Evolutionary conservation across 306 rosid species (phyloP).

Genomic region (Malus domestica): ASM211411v1 NC_041804.1:11950501-11951000

Average conservation of each 20-base stretch:
- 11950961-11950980: conserved; percentile 9
- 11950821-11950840: conserved; percentile 24
- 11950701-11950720: too few relatives aligned
- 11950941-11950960: conserved; percentile 40
- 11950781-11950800: conserved; percentile 61
- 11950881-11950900: too few relatives aligned
- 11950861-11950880: too few relatives aligned
- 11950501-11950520: too few relatives aligned
- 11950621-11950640: not conserved
- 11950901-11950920: conserved; percentile 16
- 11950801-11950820: conserved; percentile 75
- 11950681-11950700: too few relatives aligned
- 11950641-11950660: not conserved
- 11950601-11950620: not conserved
- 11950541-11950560: too few relatives aligned
- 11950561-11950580: not conserved
- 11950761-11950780: too few relatives aligned
- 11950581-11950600: not conserved
- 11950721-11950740: too few relatives aligned
- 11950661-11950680: too few relatives aligned
- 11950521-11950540: too few relatives aligned
- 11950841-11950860: too few relatives aligned
- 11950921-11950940: conserved; percentile 31
- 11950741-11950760: too few relatives aligned
- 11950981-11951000: conserved; percentile 17